phyloP scores from a whole-genome alignment of 2,329 filamentous ascomycete species.

The Zasmidium cellare region DNA sequence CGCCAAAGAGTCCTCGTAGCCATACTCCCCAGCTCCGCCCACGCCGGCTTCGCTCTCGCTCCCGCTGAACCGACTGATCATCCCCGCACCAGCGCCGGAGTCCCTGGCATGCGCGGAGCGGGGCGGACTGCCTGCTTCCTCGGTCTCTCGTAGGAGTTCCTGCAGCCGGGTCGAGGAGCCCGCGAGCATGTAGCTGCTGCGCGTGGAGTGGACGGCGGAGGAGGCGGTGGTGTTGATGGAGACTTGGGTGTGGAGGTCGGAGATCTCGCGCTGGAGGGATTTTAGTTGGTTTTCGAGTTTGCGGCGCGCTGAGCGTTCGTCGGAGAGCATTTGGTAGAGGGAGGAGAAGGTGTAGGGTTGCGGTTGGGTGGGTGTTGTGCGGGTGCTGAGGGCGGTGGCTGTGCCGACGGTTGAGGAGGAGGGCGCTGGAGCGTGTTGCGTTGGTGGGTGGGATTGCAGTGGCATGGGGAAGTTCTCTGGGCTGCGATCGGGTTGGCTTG shows the following conservation, averaged over 20 bases:
- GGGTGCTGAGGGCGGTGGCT: background rate
- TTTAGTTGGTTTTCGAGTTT: conserved; percentile 34
- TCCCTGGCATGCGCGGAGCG: conserved; percentile 15
- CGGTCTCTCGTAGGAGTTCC: conserved; percentile 29
- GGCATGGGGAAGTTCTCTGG: conserved; percentile 8
- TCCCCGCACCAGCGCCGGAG: conserved; percentile 8
- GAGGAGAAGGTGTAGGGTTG: conserved; percentile 34
- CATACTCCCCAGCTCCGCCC: conserved; percentile 6
- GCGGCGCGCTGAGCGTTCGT: conserved; percentile 38
- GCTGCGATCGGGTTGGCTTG: conserved; percentile 2
- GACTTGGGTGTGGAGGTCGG: conserved; percentile 34
- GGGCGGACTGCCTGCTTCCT: conserved; percentile 15
- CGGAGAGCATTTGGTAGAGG: conserved; percentile 39
- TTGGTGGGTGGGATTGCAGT: conserved; percentile 7
- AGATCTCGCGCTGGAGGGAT: conserved; percentile 30
- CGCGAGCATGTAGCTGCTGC: conserved; percentile 29
- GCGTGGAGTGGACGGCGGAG: conserved; percentile 22
- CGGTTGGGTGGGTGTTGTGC: conserved; percentile 3
- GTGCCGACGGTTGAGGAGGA: conserved; percentile 9
- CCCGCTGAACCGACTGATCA: conserved; percentile 28
- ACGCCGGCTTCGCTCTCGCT: conserved; percentile 27
- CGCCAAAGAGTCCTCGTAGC: conserved; percentile 20
- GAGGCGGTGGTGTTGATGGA: conserved; percentile 2
- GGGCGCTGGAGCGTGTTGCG: conserved; percentile 10
- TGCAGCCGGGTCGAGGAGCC: conserved; percentile 27